Evolutionary conservation across 129 eudicot species (phyloP).

Genomic region (Arctium lappa): DNA sequence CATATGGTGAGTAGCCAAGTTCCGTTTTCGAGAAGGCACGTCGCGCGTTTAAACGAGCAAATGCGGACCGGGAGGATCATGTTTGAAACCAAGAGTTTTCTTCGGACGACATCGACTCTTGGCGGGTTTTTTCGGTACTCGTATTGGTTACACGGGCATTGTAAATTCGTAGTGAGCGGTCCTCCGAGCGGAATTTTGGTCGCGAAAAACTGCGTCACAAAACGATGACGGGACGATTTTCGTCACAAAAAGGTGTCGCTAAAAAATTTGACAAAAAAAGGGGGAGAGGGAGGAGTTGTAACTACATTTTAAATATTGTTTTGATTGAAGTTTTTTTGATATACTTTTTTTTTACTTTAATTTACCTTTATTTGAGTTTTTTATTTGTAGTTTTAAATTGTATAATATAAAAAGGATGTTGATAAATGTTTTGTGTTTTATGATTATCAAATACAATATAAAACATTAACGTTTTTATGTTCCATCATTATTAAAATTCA

Average conservation of each 20-base stretch:
- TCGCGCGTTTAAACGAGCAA: slow-evolving; percentile 47
- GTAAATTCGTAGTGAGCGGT: slow-evolving; percentile 50
- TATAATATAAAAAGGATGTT: background rate
- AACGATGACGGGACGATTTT: slow-evolving; percentile 27
- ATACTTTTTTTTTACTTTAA: background rate
- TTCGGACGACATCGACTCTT: slow-evolving; percentile 56
- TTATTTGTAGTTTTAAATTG: background rate
- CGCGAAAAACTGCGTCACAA: slow-evolving; percentile 58
- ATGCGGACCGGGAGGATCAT: slow-evolving; percentile 43
- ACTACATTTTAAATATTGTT: background rate
- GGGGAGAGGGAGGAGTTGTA: background rate
- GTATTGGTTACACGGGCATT: slow-evolving; percentile 68
- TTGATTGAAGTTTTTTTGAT: background rate
- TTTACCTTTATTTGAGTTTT: background rate
- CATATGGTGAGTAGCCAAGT: slow-evolving; percentile 77
- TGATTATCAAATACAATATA: too few species aligned
- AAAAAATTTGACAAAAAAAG: background rate
- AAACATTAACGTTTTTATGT: too few species aligned
- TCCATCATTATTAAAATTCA: too few species aligned
- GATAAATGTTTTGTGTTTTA: background rate
- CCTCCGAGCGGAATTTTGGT: slow-evolving; percentile 82
- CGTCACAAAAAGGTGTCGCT: background rate
- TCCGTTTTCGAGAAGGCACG: slow-evolving; percentile 40
- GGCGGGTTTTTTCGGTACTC: slow-evolving; percentile 71
- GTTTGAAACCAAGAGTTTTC: slow-evolving; percentile 51